phyloP scores from a whole-genome alignment of 352 stramenopile species.

The Globisporangium viniferum region DNA sequence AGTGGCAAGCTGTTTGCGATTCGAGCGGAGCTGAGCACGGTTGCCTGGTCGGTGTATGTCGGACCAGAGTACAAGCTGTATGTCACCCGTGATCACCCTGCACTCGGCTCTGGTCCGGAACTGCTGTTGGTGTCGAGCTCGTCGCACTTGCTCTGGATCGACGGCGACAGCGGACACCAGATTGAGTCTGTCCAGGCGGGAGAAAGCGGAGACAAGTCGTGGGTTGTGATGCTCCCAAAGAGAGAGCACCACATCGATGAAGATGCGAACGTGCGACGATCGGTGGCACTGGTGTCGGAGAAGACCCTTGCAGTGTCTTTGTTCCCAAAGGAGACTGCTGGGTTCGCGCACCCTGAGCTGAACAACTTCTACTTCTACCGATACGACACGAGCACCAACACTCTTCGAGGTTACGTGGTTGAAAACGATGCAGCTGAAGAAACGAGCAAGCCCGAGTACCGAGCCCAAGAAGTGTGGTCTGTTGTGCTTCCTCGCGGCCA shows the following conservation, averaged over 20 bases:
- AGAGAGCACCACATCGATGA: conserved; percentile 69
- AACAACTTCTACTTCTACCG: conserved; percentile 83
- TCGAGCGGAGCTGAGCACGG: conserved; percentile 63
- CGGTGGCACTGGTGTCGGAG: conserved; percentile 53
- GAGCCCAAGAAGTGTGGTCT: conserved; percentile 59
- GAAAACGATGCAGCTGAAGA: conserved; percentile 23
- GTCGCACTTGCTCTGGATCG: conserved; percentile 62
- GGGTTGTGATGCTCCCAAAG: conserved; percentile 73
- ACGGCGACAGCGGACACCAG: conserved; percentile 58
- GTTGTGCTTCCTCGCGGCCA: conserved; percentile 64
- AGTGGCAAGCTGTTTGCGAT: conserved; percentile 82
- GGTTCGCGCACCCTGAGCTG: conserved; percentile 46
- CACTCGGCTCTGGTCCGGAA: conserved; percentile 65
- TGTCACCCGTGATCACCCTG: conserved; percentile 76
- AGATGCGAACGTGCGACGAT: conserved; percentile 47
- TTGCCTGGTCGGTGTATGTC: conserved; percentile 72
- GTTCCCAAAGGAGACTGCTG: conserved; percentile 43
- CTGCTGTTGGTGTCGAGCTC: conserved; percentile 64
- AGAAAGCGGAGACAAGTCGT: conserved; percentile 24
- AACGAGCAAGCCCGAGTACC: conserved; percentile 24
- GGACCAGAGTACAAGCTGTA: conserved; percentile 69
- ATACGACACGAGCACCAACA: conserved; percentile 43
- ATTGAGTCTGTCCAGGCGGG: conserved; percentile 34
- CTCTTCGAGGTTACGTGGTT: conserved; percentile 58
- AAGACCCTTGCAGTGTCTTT: conserved; percentile 53